Base-by-base conservation (phyloP, 1,139 yeast genomes). In the Pichia sp. region DNA sequence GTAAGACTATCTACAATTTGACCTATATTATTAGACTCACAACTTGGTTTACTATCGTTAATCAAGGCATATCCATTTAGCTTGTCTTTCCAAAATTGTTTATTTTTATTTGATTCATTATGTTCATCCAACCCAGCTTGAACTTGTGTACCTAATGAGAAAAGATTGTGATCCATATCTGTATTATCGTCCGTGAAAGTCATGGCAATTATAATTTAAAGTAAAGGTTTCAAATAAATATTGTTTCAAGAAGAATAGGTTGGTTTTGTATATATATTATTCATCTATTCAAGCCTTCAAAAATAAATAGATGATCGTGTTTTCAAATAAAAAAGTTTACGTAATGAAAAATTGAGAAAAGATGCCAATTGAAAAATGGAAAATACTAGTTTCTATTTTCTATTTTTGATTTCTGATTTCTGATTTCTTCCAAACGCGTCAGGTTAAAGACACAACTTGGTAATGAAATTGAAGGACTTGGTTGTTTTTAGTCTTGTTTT, bases 141-240 rank as follows among this genome's bases (percentile, higher is more conserved):
- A 3, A 61, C 67, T 49, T 64, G 67, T 1, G 67, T 63, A 8
- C 67, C 67, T 46, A 61, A 61, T 16, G 50, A 30, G 38, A 53
- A 53, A 8, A 48, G 7, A 19, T 19, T 10, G 16, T 9, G 13
- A 11, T 36, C 25, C 10, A 33, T 18, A 16, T 16, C 19, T 7
- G 5, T 5, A 19, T 36, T 11, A 9, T 36, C 41, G 9, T 11
- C 13, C 19, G 25, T 36, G 10, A 5, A 5, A 14, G 34, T 5
- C 34, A 31, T 31, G 6, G 14, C 14, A 22, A 22, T 22, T 3
- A 22, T 22, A 22, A 22, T 22, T 22, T 4, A 22, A 22, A 22
- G 25, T 22, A 22, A 22, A 22, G 3, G 25, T 22, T 22, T 22
- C 25, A 22, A 22, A 22, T 22, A 22, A 22, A 22, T 22, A 22